These are phyloP conservation scores for Elasticomyces elasticus DNA, from an alignment of 495 filamentous ascomycete genomes.

Conservation along the genomic window DNA sequence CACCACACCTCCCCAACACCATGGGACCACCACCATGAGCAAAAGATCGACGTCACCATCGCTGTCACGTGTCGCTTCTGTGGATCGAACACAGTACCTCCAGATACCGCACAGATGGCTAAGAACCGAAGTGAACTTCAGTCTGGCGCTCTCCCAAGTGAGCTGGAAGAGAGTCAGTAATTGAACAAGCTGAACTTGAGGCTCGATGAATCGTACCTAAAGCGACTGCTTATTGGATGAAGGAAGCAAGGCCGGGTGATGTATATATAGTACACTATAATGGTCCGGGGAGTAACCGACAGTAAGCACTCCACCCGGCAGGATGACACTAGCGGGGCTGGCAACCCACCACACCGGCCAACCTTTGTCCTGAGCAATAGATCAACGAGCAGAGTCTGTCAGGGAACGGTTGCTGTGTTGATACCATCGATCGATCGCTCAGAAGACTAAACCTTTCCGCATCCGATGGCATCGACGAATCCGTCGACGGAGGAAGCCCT, in stretches of 20 bases:
- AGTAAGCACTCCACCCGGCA: too few relatives aligned
- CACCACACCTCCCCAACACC: too few relatives aligned
- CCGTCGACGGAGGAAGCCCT: constrained; percentile 30
- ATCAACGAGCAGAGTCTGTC: too few relatives aligned
- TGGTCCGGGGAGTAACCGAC: too few relatives aligned
- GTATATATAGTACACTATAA: too few relatives aligned
- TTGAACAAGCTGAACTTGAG: not conserved
- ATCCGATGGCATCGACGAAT: constrained; percentile 18
- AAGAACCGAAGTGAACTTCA: constrained; percentile 31
- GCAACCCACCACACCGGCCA: too few relatives aligned
- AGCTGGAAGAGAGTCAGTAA: constrained; percentile 27
- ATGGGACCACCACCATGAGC: too few relatives aligned
- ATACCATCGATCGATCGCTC: not conserved
- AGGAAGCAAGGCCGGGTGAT: too few relatives aligned
- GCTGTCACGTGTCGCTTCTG: constrained; percentile 22
- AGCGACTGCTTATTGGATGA: too few relatives aligned
- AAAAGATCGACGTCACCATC: too few relatives aligned
- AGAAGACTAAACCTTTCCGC: not conserved
- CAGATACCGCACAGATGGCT: constrained; percentile 22
- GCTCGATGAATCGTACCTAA: not conserved
- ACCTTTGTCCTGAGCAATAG: too few relatives aligned
- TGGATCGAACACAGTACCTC: constrained; percentile 33
- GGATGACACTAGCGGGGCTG: too few relatives aligned
- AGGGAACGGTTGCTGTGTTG: not conserved
- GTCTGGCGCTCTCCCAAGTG: constrained; percentile 36